Base-by-base conservation (phyloP, 768 basidiomycete genomes). In the Hydnum rufescens region DNA sequence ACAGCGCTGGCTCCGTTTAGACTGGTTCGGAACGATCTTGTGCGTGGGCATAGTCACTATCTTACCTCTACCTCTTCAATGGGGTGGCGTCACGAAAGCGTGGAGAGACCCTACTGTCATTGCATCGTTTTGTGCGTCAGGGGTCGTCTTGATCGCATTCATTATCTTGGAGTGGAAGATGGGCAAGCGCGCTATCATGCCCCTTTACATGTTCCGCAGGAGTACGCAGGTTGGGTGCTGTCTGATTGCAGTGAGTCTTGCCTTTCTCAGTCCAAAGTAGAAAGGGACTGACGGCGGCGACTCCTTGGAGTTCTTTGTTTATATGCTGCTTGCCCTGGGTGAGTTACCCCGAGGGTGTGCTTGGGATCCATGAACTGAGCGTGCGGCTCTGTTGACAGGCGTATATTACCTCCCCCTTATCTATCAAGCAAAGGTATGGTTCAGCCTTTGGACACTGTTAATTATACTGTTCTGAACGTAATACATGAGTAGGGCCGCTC, bases 31-130 rank as follows among this genome's bases (percentile, higher is more conserved):
- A 3, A 32, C 25, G 5, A 2, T 51, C 22, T 49, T 54, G 32
- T 49, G 34, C 1, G 18, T 54, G 16, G 48, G 53, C 13, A 39
- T 51, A 19, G 51, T 51, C 19, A 42, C 36, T 1, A 32, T 36
- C 4, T 26, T 54, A 13, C 61, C 71, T 29, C 62, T 74, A 3
- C 66, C 72, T 2, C 58, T 74, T 3, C 67, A 71, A 55, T 71
- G 70, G 69, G 73, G 71, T n/a, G 72, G 72, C 1, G 67, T 68
- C 55, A 60, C 60, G 4, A 68, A 69, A 53, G 62, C 69, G 2
- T 75, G 74, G 74, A 60, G 57, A 44, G 64, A 67, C 55, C 62
- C 62, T 3, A 60, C 62, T 4, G 69, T 70, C n/a, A 61, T 70
- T 42, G 66, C 63, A 13, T 61, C 58, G 34, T 57, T 55, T 44